Conservation (phyloP, 2,329 filamentous ascomycete species). For the Plenodomus lindquistii region DNA sequence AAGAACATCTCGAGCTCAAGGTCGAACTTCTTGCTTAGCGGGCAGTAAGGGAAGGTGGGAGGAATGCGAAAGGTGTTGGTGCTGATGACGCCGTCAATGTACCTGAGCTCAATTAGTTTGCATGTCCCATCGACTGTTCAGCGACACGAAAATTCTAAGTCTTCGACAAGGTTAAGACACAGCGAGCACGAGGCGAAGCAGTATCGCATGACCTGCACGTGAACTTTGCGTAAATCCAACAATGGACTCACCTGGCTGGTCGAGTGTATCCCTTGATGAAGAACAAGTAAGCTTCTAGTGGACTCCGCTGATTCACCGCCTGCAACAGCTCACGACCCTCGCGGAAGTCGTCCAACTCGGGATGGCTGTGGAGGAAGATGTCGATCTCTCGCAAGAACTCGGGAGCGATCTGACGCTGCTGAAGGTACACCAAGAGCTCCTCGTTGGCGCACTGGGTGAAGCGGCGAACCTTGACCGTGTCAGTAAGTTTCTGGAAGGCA, state of each 20-base stretch:
- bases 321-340: slow-evolving; percentile 12
- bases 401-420: slow-evolving; percentile 15
- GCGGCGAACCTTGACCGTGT: slow-evolving; percentile 11
- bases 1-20: slow-evolving; percentile 31
- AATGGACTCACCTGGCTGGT: slow-evolving; percentile 25
- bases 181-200: neutral
- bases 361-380: slow-evolving; percentile 21
- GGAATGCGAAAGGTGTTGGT: slow-evolving; percentile 16
- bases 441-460: slow-evolving; percentile 18
- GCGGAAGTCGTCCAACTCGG: slow-evolving; percentile 19
- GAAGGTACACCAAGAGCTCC: slow-evolving; percentile 21
- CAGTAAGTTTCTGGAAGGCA: neutral
- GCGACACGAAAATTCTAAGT: too few relatives aligned
- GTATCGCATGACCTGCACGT: neutral
- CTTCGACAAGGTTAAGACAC: neutral
- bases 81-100: slow-evolving; percentile 20
- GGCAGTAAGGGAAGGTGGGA: slow-evolving; percentile 7
- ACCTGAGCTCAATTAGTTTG: slow-evolving; percentile 11
- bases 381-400: slow-evolving; percentile 33
- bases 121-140: too few relatives aligned
- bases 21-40: slow-evolving; percentile 16
- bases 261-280: slow-evolving; percentile 34
- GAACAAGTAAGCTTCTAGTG: slow-evolving; percentile 26
- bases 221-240: too few relatives aligned
- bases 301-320: slow-evolving; percentile 15